phyloP scores from a whole-genome alignment of 2,329 filamentous ascomycete genomes.

The Fusarium subglutinans region DNA sequence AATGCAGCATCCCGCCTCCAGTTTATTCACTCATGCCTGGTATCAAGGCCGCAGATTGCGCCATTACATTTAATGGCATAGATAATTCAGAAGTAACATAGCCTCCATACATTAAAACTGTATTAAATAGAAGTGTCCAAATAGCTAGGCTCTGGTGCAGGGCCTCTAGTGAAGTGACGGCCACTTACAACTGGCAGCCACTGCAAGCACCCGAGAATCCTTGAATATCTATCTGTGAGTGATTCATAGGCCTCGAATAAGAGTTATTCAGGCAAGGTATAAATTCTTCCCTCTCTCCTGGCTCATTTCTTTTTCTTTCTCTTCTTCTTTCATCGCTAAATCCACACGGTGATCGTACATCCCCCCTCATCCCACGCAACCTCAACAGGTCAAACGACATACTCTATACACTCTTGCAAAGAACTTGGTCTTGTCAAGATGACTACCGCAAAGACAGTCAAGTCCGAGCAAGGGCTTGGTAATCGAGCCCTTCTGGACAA shows the following conservation, averaged over 20 bases:
- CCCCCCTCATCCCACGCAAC: not conserved
- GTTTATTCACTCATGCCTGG: no score
- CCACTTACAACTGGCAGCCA: not conserved
- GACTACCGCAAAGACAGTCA: not conserved
- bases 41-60: not conserved
- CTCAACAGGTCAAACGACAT: not conserved
- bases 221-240: not conserved
- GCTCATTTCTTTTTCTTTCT: not conserved
- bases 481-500: slow-evolving; percentile 44
- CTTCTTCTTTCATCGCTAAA: not conserved
- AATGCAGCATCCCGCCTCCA: not conserved
- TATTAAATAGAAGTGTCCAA: not conserved
- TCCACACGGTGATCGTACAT: not conserved
- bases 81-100: not conserved
- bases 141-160: not conserved
- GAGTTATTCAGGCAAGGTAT: not conserved
- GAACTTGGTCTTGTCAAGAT: not conserved
- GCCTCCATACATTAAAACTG: not conserved
- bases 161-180: not conserved
- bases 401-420: not conserved
- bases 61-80: not conserved
- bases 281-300: not conserved
- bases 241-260: not conserved
- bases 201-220: not conserved
- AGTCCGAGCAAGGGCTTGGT: slow-evolving; percentile 24